Percentiles rank a stretch among this genome's conserved stretches.
phyloP scores from a whole-genome alignment of 2,329 filamentous ascomycete genomes.

The Colletotrichum caudatum region DNA sequence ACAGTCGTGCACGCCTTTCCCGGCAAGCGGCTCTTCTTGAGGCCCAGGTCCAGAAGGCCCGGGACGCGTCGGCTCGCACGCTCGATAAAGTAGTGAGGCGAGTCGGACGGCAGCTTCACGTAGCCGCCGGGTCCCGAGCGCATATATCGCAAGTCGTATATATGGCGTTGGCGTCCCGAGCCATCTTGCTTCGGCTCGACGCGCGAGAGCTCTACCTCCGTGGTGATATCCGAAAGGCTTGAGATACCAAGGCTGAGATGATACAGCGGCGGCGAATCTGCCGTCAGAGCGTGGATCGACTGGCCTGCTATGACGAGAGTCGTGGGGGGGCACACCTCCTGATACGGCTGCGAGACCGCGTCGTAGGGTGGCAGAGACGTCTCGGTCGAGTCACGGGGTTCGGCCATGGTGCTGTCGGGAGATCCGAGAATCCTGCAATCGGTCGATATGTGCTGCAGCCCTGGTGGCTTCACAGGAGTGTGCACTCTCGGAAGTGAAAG shows the following conservation, averaged over 20 bases:
- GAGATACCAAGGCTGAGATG: constrained; percentile 19
- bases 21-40: constrained; percentile 19
- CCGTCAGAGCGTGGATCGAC: constrained; percentile 23
- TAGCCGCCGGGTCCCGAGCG: constrained; percentile 14
- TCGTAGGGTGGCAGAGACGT: constrained; percentile 16
- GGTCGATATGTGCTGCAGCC: neutral
- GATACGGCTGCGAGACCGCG: constrained; percentile 5
- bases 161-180: constrained; percentile 13
- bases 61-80: constrained; percentile 8
- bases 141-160: constrained; percentile 25
- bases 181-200: constrained; percentile 17
- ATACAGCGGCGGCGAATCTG: constrained; percentile 12
- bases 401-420: neutral
- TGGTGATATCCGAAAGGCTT: constrained; percentile 17
- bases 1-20: neutral
- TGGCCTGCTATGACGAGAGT: constrained; percentile 14
- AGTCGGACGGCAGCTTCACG: constrained; percentile 25
- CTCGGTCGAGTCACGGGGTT: neutral
- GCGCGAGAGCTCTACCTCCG: constrained; percentile 19
- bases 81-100: constrained; percentile 14
- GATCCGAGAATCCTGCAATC: neutral
- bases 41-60: constrained; percentile 11
- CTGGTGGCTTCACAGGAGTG: neutral
- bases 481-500: constrained; percentile 3
- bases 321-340: constrained; percentile 19